phyloP scores from a whole-genome alignment of 2,329 filamentous ascomycete species.

The Cryphonectria japonica region DNA sequence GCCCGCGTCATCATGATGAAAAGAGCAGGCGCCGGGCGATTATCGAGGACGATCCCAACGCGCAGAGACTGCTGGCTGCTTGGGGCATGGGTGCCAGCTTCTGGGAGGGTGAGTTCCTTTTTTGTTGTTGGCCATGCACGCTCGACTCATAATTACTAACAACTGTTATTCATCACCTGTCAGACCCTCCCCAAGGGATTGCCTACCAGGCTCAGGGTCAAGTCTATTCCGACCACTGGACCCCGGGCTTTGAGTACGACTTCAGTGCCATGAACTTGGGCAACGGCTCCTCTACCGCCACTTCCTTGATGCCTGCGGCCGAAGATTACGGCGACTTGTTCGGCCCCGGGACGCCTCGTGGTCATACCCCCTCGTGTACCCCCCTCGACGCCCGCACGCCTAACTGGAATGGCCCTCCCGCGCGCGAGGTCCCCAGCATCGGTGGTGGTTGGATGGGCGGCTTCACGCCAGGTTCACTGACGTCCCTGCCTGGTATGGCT shows the following conservation, averaged over 20 bases:
- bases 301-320: not conserved
- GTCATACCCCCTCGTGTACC: not conserved
- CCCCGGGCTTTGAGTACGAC: not conserved
- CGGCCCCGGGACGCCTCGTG: not conserved
- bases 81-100: conserved; percentile 27
- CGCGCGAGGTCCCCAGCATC: not conserved
- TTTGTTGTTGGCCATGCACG: not conserved
- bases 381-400: not conserved
- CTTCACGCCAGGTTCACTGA: not conserved
- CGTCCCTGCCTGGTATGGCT: not conserved
- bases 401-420: not conserved
- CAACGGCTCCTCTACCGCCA: not conserved
- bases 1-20: conserved; percentile 11
- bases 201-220: not conserved
- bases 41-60: conserved; percentile 12
- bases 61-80: conserved; percentile 14
- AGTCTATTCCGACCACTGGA: not conserved
- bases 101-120: conserved; percentile 18
- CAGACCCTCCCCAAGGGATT: not conserved
- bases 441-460: not conserved
- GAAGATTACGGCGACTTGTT: not conserved
- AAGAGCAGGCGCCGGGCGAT: conserved; percentile 13
- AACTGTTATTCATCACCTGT: not conserved
- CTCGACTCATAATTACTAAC: not conserved
- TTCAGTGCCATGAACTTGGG: not conserved